Conservation (phyloP, 148 eudicot species). For the Beta vulgaris region DNA sequence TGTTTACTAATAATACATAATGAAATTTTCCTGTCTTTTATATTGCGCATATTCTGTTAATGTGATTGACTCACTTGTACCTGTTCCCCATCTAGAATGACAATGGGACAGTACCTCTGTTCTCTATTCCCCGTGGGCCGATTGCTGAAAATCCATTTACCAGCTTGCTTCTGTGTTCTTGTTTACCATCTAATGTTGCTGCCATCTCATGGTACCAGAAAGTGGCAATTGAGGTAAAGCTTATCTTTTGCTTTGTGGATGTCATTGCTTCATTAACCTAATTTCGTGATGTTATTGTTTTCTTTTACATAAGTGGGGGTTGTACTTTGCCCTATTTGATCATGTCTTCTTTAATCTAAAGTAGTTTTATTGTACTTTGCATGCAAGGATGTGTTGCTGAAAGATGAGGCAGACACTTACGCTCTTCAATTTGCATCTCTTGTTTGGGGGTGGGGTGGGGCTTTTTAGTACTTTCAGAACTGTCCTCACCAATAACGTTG, state of each 20-base stretch:
- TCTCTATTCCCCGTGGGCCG: conserved; percentile 73
- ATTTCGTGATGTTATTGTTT: not conserved
- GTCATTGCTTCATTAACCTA: not conserved
- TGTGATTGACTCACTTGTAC: not conserved
- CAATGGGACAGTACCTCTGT: conserved; percentile 63
- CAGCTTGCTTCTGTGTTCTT: conserved; percentile 74
- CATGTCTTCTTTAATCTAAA: not conserved
- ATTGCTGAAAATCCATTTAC: conserved; percentile 89
- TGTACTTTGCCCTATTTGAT: not conserved
- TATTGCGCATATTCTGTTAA: not conserved
- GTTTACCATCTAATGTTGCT: conserved; percentile 39
- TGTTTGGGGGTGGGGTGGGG: not conserved
- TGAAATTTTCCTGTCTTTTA: not conserved
- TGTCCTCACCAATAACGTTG: no score
- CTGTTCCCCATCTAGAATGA: conserved; percentile 47
- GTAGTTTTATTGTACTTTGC: not conserved
- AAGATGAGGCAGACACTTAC: not conserved
- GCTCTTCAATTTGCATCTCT: not conserved
- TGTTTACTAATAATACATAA: not conserved
- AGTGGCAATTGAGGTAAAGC: conserved; percentile 76
- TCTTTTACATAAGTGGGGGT: not conserved
- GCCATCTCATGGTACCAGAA: conserved; percentile 68
- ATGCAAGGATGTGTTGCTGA: not conserved
- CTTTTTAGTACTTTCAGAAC: no score
- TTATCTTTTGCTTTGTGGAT: conserved; percentile 12